A percentile compares a stretch with the other conserved stretches of the same genome.
These are phyloP conservation scores for Fusarium brevicatenulatum DNA, from an alignment of 2,329 filamentous ascomycete species.

Conservation along the genomic window DNA sequence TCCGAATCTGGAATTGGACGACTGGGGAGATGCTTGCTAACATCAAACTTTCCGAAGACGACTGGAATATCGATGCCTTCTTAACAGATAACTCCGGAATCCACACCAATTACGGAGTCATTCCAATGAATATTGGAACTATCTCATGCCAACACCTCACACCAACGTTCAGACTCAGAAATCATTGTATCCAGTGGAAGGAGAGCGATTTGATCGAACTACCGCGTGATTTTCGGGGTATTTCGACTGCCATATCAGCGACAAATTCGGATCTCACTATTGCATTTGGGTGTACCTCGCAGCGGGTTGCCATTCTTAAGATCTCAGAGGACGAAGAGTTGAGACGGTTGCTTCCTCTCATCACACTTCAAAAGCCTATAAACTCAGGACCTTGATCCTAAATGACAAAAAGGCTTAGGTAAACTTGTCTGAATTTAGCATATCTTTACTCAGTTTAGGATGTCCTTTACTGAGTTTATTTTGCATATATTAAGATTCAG, in stretches of 20 bases:
- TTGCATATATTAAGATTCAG: no score
- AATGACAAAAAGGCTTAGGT: no score
- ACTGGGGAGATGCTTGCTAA: not conserved
- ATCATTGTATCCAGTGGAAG: not conserved
- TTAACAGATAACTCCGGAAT: not conserved
- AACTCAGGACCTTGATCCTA: no score
- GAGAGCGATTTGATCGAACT: not conserved
- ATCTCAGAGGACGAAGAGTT: not conserved
- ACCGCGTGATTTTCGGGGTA: fast-evolving
- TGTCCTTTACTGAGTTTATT: no score
- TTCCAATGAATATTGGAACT: fast-evolving
- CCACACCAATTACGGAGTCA: not conserved
- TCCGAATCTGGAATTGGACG: not conserved
- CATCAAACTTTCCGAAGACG: fast-evolving
- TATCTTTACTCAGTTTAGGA: no score
- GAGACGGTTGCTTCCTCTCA: not conserved
- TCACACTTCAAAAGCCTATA: no score
- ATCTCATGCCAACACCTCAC: no score
- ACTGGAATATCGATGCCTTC: not conserved
- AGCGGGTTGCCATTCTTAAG: not conserved
- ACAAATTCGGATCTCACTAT: not conserved
- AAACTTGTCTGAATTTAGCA: no score
- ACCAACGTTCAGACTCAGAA: not conserved
- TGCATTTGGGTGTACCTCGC: not conserved
- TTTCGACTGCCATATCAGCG: fast-evolving